Evolutionary conservation across 2,329 filamentous ascomycete genomes (phyloP).

Genomic region (Fusarium sp.): DNA sequence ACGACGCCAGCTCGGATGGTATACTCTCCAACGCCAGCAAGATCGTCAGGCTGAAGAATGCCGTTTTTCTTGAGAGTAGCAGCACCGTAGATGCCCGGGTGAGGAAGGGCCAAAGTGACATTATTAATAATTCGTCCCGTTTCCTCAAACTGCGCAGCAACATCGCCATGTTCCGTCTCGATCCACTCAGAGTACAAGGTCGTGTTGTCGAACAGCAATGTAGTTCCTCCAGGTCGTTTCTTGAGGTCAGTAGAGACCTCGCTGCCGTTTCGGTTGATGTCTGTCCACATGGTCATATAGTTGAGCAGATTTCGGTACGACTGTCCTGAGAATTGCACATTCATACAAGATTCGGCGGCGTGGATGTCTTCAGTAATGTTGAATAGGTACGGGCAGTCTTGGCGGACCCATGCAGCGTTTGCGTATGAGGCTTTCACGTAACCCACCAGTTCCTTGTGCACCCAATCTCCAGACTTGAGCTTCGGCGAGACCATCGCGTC

Average conservation of each 20-base stretch:
- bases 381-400: constrained; percentile 73
- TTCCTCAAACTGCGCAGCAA: constrained; percentile 61
- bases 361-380: constrained; percentile 54
- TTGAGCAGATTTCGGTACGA: constrained; percentile 76
- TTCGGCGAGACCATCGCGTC: constrained; percentile 81
- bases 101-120: constrained; percentile 81
- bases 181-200: constrained; percentile 79
- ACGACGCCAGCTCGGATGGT: constrained; percentile 75
- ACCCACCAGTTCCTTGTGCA: constrained; percentile 64
- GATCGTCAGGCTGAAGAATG: constrained; percentile 76
- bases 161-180: constrained; percentile 64
- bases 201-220: constrained; percentile 77
- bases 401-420: constrained; percentile 68
- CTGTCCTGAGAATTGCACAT: constrained; percentile 77
- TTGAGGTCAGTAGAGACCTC: constrained; percentile 56
- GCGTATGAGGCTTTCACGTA: constrained; percentile 72
- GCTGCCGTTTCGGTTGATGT: constrained; percentile 59
- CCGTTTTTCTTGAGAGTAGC: constrained; percentile 70
- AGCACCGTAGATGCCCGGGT: constrained; percentile 74
- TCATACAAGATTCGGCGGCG: constrained; percentile 69
- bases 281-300: constrained; percentile 69
- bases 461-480: constrained; percentile 68
- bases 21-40: constrained; percentile 76
- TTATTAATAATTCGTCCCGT: constrained; percentile 76
- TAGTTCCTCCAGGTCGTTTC: constrained; percentile 69